Conservation (phyloP, 1,284 basidiomycete species). For the Athelia psychrophila region DNA sequence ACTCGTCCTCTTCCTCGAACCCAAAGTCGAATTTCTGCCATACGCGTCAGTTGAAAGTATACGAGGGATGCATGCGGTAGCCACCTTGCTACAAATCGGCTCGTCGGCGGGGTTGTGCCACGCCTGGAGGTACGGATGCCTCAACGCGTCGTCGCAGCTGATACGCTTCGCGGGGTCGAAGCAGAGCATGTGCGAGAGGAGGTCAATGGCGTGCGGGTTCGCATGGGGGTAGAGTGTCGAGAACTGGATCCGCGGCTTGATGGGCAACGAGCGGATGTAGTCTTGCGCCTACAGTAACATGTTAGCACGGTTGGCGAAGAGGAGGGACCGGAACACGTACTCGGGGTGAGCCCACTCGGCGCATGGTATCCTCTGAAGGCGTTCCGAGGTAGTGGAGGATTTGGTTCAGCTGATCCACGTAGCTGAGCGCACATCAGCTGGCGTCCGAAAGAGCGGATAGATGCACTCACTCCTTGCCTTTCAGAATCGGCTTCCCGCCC, state of each 20-base stretch:
- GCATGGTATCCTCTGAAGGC: slow-evolving; percentile 78
- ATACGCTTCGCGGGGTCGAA: slow-evolving; percentile 84
- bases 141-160: slow-evolving; percentile 77
- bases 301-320: background rate
- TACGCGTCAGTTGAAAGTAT: background rate
- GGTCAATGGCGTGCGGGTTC: slow-evolving; percentile 76
- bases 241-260: slow-evolving; percentile 78
- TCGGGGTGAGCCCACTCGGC: slow-evolving; percentile 76
- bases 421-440: slow-evolving; percentile 35
- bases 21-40: slow-evolving; percentile 73
- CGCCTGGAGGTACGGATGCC: slow-evolving; percentile 75
- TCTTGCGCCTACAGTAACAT: slow-evolving; percentile 59
- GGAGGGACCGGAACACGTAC: slow-evolving; percentile 30
- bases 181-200: slow-evolving; percentile 71
- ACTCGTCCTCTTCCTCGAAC: slow-evolving; percentile 80
- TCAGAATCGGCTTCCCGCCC: slow-evolving; percentile 84
- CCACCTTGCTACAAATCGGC: slow-evolving; percentile 52
- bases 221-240: slow-evolving; percentile 74
- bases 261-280: slow-evolving; percentile 84
- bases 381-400: slow-evolving; percentile 85
- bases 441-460: background rate
- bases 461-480: slow-evolving; percentile 70
- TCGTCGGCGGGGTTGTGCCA: slow-evolving; percentile 78
- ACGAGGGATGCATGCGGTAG: slow-evolving; percentile 12
- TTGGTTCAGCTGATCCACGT: slow-evolving; percentile 86